A percentile compares a stretch with the other conserved stretches of the same genome.
Conservation (phyloP, 2,329 filamentous ascomycete species). For the Fusarium falciforme region DNA sequence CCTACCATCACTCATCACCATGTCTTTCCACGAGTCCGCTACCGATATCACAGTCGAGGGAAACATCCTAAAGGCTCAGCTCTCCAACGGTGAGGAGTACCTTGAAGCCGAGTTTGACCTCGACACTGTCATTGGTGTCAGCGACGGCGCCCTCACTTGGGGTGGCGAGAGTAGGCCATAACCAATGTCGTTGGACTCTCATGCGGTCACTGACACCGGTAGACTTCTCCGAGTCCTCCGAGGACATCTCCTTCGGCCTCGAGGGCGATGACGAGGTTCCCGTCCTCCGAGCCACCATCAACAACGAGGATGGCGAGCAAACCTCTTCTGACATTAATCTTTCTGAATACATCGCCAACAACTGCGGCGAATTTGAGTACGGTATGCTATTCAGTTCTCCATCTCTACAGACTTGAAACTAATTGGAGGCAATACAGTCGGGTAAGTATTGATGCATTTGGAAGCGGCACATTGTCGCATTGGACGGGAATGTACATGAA, state of each 20-base stretch:
- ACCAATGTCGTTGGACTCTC: not conserved
- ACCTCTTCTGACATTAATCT: constrained; percentile 63
- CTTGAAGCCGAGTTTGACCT: constrained; percentile 61
- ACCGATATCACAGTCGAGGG: constrained; percentile 59
- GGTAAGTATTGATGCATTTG: not conserved
- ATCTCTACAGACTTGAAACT: not conserved
- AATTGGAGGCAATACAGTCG: not conserved
- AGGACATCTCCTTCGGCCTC: constrained; percentile 58
- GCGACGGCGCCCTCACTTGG: constrained; percentile 61
- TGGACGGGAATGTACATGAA: not conserved
- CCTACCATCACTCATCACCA: not conserved
- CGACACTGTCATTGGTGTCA: constrained; percentile 61
- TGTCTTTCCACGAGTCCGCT: constrained; percentile 60
- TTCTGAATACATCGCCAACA: constrained; percentile 63
- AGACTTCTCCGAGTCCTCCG: constrained; percentile 59
- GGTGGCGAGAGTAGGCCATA: constrained; percentile 45
- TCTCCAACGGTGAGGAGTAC: constrained; percentile 53
- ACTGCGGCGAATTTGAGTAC: constrained; percentile 53
- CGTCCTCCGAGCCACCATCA: constrained; percentile 62
- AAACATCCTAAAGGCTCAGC: constrained; percentile 58
- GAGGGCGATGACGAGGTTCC: constrained; percentile 62
- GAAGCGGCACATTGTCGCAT: not conserved
- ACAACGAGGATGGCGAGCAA: constrained; percentile 54
- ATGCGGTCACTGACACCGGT: not conserved
- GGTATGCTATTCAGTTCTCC: not conserved